phyloP scores from a whole-genome alignment of 345 rosid genomes.

The Hibiscus syriacus region DNA sequence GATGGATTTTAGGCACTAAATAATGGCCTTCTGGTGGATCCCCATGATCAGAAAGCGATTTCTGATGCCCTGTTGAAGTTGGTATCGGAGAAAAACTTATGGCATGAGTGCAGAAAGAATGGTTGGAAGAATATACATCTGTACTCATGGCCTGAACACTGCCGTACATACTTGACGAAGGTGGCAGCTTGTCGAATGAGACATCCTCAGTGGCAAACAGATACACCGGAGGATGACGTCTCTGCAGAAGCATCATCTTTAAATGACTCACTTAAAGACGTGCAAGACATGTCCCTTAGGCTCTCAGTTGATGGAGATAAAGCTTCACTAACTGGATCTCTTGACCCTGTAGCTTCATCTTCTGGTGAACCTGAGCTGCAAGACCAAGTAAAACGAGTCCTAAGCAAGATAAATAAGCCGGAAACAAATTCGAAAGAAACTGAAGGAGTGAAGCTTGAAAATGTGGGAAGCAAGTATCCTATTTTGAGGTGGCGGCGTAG shows the following conservation, averaged over 20 bases:
- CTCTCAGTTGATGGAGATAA: slow-evolving; percentile 90
- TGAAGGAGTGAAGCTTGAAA: slow-evolving; percentile 50
- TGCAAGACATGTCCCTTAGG: slow-evolving; percentile 91
- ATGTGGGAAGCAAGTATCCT: slow-evolving; percentile 58
- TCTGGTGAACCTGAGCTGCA: slow-evolving; percentile 35
- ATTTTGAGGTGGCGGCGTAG: slow-evolving; percentile 65
- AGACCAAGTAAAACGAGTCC: slow-evolving; percentile 66
- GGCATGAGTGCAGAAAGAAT: slow-evolving; percentile 79
- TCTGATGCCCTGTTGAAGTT: slow-evolving; percentile 82
- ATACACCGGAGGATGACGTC: slow-evolving; percentile 64
- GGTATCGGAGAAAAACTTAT: slow-evolving; percentile 86
- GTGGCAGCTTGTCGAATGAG: slow-evolving; percentile 92
- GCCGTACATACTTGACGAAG: slow-evolving; percentile 89
- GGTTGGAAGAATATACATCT: slow-evolving; percentile 97
- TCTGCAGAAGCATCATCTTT: slow-evolving; percentile 56
- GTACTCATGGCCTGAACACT: slow-evolving; percentile 98
- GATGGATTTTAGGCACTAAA: slow-evolving; percentile 54
- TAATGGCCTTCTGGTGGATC: slow-evolving; percentile 93
- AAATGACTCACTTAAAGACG: slow-evolving; percentile 84
- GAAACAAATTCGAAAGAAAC: slow-evolving; percentile 34
- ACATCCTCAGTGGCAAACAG: slow-evolving; percentile 92
- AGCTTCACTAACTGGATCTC: slow-evolving; percentile 44
- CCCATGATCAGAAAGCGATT: slow-evolving; percentile 81
- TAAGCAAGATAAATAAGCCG: slow-evolving; percentile 62
- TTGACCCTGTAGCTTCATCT: slow-evolving; percentile 34